Conservation (phyloP, 2,329 filamentous ascomycete genomes). For the Emmonsiellopsis sp. region DNA sequence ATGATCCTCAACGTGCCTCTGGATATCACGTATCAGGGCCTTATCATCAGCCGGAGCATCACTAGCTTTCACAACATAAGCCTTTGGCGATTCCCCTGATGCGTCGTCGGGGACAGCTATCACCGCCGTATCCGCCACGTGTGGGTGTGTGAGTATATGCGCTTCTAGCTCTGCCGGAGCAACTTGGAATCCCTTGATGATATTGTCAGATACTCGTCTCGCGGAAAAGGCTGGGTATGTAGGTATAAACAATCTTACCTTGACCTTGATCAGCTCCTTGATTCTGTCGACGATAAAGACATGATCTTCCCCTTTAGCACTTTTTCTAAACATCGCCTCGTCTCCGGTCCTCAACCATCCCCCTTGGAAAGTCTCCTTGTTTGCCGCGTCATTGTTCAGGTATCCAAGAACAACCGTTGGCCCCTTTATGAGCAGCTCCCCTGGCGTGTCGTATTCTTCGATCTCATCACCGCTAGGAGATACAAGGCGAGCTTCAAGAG, state of each 20-base stretch:
- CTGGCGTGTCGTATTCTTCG: constrained; percentile 56
- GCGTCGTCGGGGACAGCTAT: constrained; percentile 42
- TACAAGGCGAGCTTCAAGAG: constrained; percentile 53
- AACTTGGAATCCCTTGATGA: constrained; percentile 37
- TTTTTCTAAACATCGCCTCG: constrained; percentile 12
- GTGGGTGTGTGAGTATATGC: constrained; percentile 31
- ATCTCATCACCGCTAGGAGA: constrained; percentile 57
- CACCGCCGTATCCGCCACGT: constrained; percentile 38
- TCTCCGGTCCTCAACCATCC: constrained; percentile 22
- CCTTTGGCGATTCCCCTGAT: constrained; percentile 57
- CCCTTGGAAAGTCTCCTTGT: constrained; percentile 56
- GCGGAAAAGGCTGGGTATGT: not conserved
- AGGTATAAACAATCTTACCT: constrained; percentile 5
- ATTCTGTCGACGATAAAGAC: constrained; percentile 37
- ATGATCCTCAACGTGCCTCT: constrained; percentile 19
- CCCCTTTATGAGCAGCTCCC: constrained; percentile 65
- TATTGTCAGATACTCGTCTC: not conserved
- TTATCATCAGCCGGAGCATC: constrained; percentile 18
- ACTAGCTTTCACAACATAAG: constrained; percentile 47
- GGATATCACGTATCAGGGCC: constrained; percentile 18
- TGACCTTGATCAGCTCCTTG: constrained; percentile 23
- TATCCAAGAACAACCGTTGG: constrained; percentile 69
- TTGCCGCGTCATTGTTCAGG: constrained; percentile 69
- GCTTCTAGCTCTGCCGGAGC: constrained; percentile 42
- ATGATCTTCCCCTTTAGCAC: constrained; percentile 13